These are phyloP conservation scores for Malus hybrid DNA, from an alignment of 331 rosid species.

Conservation along the genomic window DNA sequence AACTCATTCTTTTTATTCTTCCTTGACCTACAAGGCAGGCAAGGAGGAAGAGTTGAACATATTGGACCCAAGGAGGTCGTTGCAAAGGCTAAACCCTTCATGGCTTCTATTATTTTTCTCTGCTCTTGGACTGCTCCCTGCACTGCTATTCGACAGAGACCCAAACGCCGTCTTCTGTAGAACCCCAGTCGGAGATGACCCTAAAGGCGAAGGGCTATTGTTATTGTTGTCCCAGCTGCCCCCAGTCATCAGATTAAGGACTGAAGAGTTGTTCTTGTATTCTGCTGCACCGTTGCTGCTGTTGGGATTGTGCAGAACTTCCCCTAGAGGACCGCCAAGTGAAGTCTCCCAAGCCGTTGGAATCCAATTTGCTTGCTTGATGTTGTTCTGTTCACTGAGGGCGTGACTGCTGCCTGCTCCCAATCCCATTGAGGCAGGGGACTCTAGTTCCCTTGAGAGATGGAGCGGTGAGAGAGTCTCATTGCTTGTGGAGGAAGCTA, in stretches of 20 bases:
- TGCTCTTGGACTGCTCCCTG: conserved; percentile 87
- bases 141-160: conserved; percentile 79
- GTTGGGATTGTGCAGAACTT: conserved; percentile 54
- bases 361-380: conserved; percentile 63
- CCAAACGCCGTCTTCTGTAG: conserved; percentile 69
- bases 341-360: conserved; percentile 84
- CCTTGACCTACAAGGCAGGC: conserved; percentile 29
- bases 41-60: conserved; percentile 32
- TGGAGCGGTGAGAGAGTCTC: conserved; percentile 63
- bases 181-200: conserved; percentile 87
- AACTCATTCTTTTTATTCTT: neutral
- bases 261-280: conserved; percentile 38
- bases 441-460: conserved; percentile 47
- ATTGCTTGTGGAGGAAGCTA: conserved; percentile 34
- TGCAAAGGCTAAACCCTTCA: conserved; percentile 62
- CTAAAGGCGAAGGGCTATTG: conserved; percentile 45
- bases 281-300: conserved; percentile 34
- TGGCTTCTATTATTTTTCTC: conserved; percentile 33
- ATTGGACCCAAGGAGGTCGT: conserved; percentile 48
- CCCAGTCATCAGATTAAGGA: conserved; percentile 69
- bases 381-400: conserved; percentile 26
- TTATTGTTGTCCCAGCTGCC: conserved; percentile 51
- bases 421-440: conserved; percentile 49
- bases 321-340: conserved; percentile 92
- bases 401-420: conserved; percentile 33